Conservation (phyloP, 106 monocot species). For the Alisma plantagoaquatica region DNA sequence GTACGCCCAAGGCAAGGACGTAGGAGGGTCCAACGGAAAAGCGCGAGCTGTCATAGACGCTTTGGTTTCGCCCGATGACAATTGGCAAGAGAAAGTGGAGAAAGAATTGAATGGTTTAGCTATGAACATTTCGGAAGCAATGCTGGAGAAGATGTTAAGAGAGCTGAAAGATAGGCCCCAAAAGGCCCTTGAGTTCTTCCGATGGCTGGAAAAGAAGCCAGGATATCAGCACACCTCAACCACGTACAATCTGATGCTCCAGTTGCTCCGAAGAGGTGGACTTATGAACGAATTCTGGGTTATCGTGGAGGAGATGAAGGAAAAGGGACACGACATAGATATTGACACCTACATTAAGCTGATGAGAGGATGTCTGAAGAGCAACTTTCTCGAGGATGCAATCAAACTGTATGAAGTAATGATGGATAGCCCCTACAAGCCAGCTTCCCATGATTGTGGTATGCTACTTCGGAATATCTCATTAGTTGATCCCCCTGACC, state of each 20-base stretch:
- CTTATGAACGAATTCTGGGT: constrained; percentile 54
- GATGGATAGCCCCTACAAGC: constrained; percentile 95
- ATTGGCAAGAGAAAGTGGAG: constrained; percentile 16
- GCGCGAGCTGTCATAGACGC: constrained; percentile 9
- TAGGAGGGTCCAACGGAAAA: background rate
- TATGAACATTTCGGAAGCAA: constrained; percentile 28
- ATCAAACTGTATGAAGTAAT: constrained; percentile 76
- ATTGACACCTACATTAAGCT: constrained; percentile 87
- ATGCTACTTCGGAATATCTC: constrained; percentile 66
- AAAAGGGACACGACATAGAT: constrained; percentile 45
- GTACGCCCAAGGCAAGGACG: constrained; percentile 6
- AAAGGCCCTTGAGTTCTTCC: constrained; percentile 68
- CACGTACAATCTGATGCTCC: constrained; percentile 56
- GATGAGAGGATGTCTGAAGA: constrained; percentile 44
- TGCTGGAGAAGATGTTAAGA: constrained; percentile 29
- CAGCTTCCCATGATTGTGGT: constrained; percentile 58
- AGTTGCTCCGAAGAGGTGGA: constrained; percentile 44
- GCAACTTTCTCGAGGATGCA: constrained; percentile 49
- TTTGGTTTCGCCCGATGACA: constrained; percentile 6
- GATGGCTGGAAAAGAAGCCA: constrained; percentile 29
- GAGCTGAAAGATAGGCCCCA: constrained; percentile 29
- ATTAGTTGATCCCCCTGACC: constrained; percentile 29
- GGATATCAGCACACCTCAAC: constrained; percentile 39
- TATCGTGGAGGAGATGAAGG: constrained; percentile 51
- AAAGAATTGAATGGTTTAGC: constrained; percentile 12